Evolutionary conservation across 352 stramenopile species (phyloP).

Genomic region (Globisporangium carolinianum): DNA sequence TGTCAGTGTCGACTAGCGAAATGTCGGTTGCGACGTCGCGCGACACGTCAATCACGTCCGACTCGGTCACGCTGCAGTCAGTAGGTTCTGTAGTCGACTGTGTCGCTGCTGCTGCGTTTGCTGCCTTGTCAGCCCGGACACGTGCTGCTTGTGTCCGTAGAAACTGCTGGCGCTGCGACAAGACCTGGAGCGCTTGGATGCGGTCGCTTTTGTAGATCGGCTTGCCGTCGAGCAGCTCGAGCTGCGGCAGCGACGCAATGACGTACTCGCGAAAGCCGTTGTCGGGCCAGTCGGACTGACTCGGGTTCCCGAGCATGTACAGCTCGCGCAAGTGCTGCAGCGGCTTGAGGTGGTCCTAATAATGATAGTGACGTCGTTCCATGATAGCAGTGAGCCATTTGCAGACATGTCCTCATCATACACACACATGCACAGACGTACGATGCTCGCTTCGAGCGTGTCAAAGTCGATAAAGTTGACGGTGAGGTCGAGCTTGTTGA

Average conservation of each 20-base stretch:
- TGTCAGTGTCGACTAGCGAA: constrained; percentile 9
- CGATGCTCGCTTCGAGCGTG: constrained; percentile 79
- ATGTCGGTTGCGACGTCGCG: constrained; percentile 32
- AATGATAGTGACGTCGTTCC: too few relatives aligned
- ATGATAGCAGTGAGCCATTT: background rate
- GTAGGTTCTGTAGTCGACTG: background rate
- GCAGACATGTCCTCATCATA: background rate
- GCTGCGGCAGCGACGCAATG: constrained; percentile 77
- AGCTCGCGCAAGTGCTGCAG: constrained; percentile 86
- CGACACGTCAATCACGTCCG: constrained; percentile 31
- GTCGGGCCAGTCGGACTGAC: constrained; percentile 60
- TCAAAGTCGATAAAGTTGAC: constrained; percentile 95
- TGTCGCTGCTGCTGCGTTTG: constrained; percentile 11
- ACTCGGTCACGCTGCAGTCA: background rate
- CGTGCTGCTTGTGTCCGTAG: constrained; percentile 23
- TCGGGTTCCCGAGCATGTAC: constrained; percentile 94
- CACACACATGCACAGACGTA: constrained; percentile 10
- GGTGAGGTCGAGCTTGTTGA: constrained; percentile 92
- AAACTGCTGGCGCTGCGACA: constrained; percentile 34
- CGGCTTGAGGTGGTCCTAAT: constrained; percentile 58
- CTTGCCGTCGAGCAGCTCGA: constrained; percentile 86
- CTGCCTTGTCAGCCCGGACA: constrained; percentile 17
- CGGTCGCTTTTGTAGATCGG: constrained; percentile 81
- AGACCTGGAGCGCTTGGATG: constrained; percentile 84
- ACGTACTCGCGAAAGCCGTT: constrained; percentile 77